Evolutionary conservation across 2,329 filamentous ascomycete species (phyloP).

Genomic region (Teratosphaeriaceae sp.): DNA sequence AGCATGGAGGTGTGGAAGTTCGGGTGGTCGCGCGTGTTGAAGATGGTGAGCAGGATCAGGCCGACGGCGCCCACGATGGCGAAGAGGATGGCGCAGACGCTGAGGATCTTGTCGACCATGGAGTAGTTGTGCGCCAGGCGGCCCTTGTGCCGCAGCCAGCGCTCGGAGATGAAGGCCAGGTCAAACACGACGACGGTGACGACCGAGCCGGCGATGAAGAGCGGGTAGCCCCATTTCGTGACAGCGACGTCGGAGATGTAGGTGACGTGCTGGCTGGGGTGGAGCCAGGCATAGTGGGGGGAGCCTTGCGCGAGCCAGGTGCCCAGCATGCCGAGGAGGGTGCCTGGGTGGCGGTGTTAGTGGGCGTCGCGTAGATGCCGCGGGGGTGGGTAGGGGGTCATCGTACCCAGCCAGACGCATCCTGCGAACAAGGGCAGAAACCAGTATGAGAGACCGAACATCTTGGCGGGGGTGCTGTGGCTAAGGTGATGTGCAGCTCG

Average conservation of each 20-base stretch:
- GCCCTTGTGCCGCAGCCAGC: conserved; percentile 76
- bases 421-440: conserved; percentile 64
- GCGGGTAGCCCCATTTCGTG: conserved; percentile 56
- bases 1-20: conserved; percentile 70
- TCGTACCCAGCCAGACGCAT: conserved; percentile 49
- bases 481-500: no score
- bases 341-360: conserved; percentile 37
- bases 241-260: conserved; percentile 51
- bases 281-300: conserved; percentile 57
- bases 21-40: conserved; percentile 68
- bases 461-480: conserved; percentile 14
- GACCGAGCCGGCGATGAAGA: conserved; percentile 67
- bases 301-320: conserved; percentile 57
- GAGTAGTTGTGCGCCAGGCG: conserved; percentile 70
- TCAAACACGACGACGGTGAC: conserved; percentile 76
- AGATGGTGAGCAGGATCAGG: conserved; percentile 75
- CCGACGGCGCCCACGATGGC: conserved; percentile 71
- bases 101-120: conserved; percentile 56
- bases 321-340: conserved; percentile 62
- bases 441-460: conserved; percentile 46
- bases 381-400: conserved; percentile 47
- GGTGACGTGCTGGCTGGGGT: conserved; percentile 52
- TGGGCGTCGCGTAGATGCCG: conserved; percentile 13
- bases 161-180: conserved; percentile 70
- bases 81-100: conserved; percentile 54